Evolutionary conservation across 495 filamentous ascomycete genomes (phyloP), one percentile per base, ranked within the genome.

Genomic region (Copromyces sp.): DNA sequence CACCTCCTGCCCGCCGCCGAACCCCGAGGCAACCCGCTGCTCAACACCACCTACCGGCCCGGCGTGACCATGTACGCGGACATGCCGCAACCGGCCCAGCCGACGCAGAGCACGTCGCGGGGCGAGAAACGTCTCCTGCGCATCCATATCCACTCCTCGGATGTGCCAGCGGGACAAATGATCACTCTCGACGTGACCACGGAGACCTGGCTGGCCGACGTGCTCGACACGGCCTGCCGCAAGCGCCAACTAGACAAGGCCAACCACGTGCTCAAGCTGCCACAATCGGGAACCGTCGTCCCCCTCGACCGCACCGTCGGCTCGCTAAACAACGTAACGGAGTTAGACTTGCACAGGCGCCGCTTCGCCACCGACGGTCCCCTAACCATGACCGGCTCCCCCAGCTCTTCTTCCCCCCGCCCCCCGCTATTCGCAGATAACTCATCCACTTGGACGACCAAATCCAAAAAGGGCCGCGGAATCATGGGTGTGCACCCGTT

Each of bases 201-300:
- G 3, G 95, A 98, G 77, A 98, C 93, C 44, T 98, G 97, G 78
- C 89, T 99, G 38, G 94, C 93, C 16, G 95, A 99, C 80, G 90
- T 98, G 38, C 87, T 97, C 53, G 94, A 98, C 75, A 87, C 88
- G n/a, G 91, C 94, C 3, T 98, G 95, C 79, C 90, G 93, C 71
- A 92, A 93, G 77, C 90, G 96, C 79, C 90, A 94, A 20, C 84
- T 98, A 9, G 95, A 98, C 79, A 97, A 95, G 83, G 92, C 87
- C 0, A 91, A 92, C 71, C 94, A 95, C 78, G 88, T 97, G 17
- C 89, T 99, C 39, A 95, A 95, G 80, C 89, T 99, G 29, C 89
- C 90, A 45, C 90, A 92, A 3, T 93, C 93, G 3, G 92, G 92
- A 39, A 95, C 93, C 5, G 90, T 97, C 39, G 92, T 94, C 12